Base-by-base conservation (phyloP, 352 stramenopile genomes). In the Globisporangium rhizosaccharum region DNA sequence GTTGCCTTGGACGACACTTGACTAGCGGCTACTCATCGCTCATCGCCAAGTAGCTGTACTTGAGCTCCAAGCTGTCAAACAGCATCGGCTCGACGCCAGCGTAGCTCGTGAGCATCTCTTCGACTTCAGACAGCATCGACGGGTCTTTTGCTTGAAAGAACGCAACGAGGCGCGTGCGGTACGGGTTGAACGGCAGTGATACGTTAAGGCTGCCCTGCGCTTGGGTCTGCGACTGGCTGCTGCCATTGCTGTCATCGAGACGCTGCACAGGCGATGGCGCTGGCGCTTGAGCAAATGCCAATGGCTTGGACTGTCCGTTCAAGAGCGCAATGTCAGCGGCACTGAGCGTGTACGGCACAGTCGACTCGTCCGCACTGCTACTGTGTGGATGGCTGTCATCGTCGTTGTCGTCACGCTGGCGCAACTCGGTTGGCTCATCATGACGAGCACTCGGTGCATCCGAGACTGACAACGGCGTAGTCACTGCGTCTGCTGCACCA, bases 21-120 rank as follows among this genome's bases (percentile, higher is more conserved):
- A 23, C 23, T 23, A 36, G 18, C 10, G 15, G 0, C 26, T 53
- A 69, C 36, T 73, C 63, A 55, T 79, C 30, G 42, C 42, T 79
- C 30, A 92, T 59, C 57, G 76, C 71, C 66, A 87, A 74, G 63
- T 87, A 90, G 64, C 76, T 84, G 66, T 94, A 94, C 64, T 94
- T 94, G 50, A 94, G 78, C 56, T 88, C 76, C 23, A 94, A 68
- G 42, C 80, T 91, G 48, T 94, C 76, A 46, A 94, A 90, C 7
- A 94, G 70, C 56, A 73, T 86, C 12, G 71, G 67, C 57, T 94
- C 84, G 15, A 92, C 82, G 33, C 82, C 84, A 17, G 65, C 67
- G 63, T 94, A 94, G 57, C 65, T 90, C 37, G 70, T 59, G 2
- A 94, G 68, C 82, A 92, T 92, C 7, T 82, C 68, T n/a, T 94